Evolutionary conservation across 1,284 basidiomycete genomes (phyloP).

Genomic region (Cystobasidiaceae sp.): DNA sequence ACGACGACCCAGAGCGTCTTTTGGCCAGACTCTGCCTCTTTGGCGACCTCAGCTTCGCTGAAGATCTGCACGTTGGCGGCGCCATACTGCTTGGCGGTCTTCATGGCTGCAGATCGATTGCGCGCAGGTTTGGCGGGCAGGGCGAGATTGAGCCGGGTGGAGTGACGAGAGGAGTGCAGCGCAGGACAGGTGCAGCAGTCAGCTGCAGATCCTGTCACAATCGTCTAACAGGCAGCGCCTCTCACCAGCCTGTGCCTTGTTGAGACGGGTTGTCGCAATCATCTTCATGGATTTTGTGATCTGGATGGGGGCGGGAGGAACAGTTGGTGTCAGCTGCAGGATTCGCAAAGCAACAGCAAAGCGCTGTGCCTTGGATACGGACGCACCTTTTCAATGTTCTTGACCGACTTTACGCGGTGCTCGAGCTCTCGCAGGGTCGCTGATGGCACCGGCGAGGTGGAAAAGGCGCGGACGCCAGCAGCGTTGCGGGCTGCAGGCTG

Average conservation of each 20-base stretch:
- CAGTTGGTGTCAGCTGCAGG: not conserved
- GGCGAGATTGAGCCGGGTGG: not conserved
- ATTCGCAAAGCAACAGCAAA: not conserved
- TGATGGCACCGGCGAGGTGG: conserved; percentile 50
- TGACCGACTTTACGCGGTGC: conserved; percentile 91
- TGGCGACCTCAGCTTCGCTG: conserved; percentile 55
- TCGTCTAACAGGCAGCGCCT: not conserved
- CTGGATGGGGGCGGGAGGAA: not conserved
- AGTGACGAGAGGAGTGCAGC: not conserved
- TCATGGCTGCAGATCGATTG: conserved; percentile 74
- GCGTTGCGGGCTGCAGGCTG: not conserved
- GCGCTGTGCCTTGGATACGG: too few species aligned
- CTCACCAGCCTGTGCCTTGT: conserved; percentile 60
- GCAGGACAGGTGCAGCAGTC: not conserved
- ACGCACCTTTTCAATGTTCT: conserved; percentile 54
- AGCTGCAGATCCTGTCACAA: not conserved
- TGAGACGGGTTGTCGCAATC: conserved; percentile 96
- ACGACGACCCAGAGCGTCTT: conserved; percentile 44
- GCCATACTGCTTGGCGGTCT: conserved; percentile 88
- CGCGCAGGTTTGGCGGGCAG: conserved; percentile 28
- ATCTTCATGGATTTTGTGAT: conserved; percentile 70
- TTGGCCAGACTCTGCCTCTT: conserved; percentile 55
- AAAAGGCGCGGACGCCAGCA: conserved; percentile 25
- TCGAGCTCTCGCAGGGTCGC: conserved; percentile 97
- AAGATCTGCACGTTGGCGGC: conserved; percentile 89